phyloP scores from a whole-genome alignment of 192 early-diverging fungal species.

The Jimgerdemannia flammicorona region DNA sequence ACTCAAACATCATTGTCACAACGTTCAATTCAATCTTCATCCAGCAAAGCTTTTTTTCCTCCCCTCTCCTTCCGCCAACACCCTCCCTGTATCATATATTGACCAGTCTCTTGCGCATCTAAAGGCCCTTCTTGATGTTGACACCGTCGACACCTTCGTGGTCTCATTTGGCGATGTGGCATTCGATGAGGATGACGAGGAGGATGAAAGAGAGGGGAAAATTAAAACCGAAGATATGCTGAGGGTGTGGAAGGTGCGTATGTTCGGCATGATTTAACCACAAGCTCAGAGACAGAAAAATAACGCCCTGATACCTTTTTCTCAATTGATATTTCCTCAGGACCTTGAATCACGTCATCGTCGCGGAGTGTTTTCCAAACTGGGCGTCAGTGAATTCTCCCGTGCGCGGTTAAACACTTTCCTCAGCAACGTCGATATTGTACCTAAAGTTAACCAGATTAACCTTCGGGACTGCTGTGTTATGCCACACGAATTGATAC shows the following conservation, averaged over 20 bases:
- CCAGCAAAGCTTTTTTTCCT: constrained; percentile 33
- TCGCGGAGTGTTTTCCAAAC: constrained; percentile 28
- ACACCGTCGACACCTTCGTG: constrained; percentile 29
- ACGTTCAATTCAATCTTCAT: not conserved
- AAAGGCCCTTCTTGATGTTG: constrained; percentile 19
- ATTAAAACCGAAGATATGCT: constrained; percentile 21
- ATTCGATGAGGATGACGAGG: not conserved
- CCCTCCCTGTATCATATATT: constrained; percentile 10
- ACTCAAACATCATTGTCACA: too few species aligned
- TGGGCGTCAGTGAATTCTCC: constrained; percentile 47
- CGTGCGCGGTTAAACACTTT: constrained; percentile 30
- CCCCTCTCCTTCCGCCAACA: not conserved
- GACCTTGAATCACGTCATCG: constrained; percentile 25
- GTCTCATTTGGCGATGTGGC: constrained; percentile 9
- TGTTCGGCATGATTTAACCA: constrained; percentile 4
- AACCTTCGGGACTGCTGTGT: constrained; percentile 44
- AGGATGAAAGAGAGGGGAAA: constrained; percentile 4
- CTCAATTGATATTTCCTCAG: constrained; percentile 6
- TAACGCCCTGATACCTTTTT: constrained; percentile 1
- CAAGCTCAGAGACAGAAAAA: not conserved
- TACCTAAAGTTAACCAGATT: constrained; percentile 45
- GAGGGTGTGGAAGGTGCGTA: constrained; percentile 28
- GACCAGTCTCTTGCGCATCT: constrained; percentile 16
- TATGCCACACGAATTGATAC: constrained; percentile 39
- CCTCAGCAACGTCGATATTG: constrained; percentile 20